Evolutionary conservation across 331 rosid species (phyloP), one percentile per base, ranked within the genome.

Genomic region (Quercus phellos): DNA sequence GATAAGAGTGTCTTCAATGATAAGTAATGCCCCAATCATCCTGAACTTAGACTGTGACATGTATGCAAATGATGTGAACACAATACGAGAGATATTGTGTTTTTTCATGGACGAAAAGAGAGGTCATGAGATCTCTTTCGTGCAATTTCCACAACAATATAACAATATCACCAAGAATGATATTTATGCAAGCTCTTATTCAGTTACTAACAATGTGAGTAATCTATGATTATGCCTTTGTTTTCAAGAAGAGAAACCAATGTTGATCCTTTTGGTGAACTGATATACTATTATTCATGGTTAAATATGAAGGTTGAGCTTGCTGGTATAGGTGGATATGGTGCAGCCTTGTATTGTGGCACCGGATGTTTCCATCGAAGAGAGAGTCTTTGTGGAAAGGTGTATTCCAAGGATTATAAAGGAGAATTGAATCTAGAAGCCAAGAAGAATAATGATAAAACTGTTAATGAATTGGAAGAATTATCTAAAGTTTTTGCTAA

Each of bases 291-390:
- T 29, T 2, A 26, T 35, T 76, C 69, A 16, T 72, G 10, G 50
- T 35, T 51, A 8, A 68, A 7, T 61, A n/a, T 73, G 21, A 75
- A 92, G 96, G 9, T 89, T 75, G 94, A 90, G 74, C 78, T 83
- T 17, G 81, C 88, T 30, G 94, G 91, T 10, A 0, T 85, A 17
- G 74, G 84, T 71, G 92, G 96, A 53, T 70, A 78, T 69, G 92
- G 86, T 29, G 85, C 85, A n/a, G 74, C 94, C n/a, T 19, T 89
- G 78, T 92, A 86, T 60, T 77, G 89, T 72, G 97, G 97, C 70
- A 89, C 96, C 2, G 97, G 94, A 26, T 89, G 96, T 63, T 88
- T 92, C 63, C 97, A 92, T 82, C 42, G 96, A 73, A 87, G 96
- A 84, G 89, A 86, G 38, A 80, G 89, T 81, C 83, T 92, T 0